Percentiles rank a stretch among this genome's conserved stretches.
These are phyloP conservation scores for Neurospora sp. DNA, from an alignment of 495 filamentous ascomycete genomes.

Conservation along the genomic window DNA sequence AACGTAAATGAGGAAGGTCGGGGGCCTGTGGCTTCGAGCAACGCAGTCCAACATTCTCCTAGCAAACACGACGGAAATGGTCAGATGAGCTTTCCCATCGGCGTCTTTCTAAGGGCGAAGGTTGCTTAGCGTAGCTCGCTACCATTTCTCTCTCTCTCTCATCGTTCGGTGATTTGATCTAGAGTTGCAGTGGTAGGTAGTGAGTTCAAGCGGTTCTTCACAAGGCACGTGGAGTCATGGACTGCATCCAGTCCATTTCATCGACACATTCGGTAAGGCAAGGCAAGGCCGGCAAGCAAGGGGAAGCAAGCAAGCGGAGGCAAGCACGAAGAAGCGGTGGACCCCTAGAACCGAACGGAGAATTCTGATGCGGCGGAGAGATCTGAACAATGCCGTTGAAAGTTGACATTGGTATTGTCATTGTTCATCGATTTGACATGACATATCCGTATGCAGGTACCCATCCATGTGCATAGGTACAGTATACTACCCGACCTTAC, in stretches of 20 bases:
- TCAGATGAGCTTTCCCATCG: background rate
- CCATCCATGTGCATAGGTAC: background rate
- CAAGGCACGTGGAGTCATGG: background rate
- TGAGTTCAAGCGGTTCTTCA: background rate
- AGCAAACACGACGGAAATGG: background rate
- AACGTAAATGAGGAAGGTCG: background rate
- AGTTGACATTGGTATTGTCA: background rate
- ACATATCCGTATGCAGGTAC: background rate
- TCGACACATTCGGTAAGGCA: background rate
- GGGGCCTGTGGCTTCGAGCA: background rate
- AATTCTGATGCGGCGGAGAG: background rate
- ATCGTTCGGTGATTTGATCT: background rate
- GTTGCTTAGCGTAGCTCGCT: background rate
- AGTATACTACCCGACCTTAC: background rate
- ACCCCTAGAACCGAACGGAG: background rate
- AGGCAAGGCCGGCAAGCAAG: background rate
- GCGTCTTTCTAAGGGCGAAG: background rate
- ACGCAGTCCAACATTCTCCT: background rate
- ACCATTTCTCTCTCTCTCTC: background rate
- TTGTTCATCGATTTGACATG: background rate
- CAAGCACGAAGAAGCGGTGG: background rate
- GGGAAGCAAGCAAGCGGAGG: background rate
- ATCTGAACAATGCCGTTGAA: background rate
- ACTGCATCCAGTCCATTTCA: background rate
- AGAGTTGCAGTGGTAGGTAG: background rate